Percentiles rank a stretch among this genome's conserved stretches.
Evolutionary conservation across 1,284 basidiomycete genomes (phyloP).

Genomic region (Puccinia hordei): DNA sequence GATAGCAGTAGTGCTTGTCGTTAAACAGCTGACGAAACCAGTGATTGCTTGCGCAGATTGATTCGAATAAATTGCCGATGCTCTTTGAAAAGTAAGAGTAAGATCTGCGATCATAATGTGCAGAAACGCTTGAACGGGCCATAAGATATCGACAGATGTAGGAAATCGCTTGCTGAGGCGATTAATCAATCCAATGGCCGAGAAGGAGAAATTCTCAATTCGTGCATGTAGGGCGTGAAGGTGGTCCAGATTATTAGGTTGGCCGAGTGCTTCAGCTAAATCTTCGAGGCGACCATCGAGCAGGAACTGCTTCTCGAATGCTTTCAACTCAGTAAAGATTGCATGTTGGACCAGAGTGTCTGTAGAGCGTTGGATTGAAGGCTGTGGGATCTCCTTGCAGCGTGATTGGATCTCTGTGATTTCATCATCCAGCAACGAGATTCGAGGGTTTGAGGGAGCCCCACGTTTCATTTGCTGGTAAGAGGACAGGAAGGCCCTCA

Average conservation of each 20-base stretch:
- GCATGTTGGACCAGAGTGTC: conserved; percentile 23
- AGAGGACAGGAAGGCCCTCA: conserved; percentile 14
- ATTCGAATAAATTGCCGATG: background rate
- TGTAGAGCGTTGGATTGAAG: conserved; percentile 32
- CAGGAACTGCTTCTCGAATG: conserved; percentile 40
- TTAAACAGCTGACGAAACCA: conserved; percentile 12
- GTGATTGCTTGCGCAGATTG: background rate
- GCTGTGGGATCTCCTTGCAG: conserved; percentile 35
- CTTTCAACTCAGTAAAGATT: conserved; percentile 45
- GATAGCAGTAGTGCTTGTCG: conserved; percentile 12
- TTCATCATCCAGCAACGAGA: conserved; percentile 19
- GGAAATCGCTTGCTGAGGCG: conserved; percentile 43
- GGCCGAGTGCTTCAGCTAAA: background rate
- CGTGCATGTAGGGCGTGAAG: conserved; percentile 28
- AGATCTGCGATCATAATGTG: conserved; percentile 34
- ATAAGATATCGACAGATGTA: conserved; percentile 38
- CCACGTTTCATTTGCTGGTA: background rate
- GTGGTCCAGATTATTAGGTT: background rate
- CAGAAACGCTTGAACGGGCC: conserved; percentile 37
- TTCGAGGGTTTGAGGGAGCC: conserved; percentile 22
- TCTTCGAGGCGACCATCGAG: conserved; percentile 31
- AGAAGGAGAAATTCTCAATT: conserved; percentile 40
- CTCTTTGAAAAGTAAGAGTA: conserved; percentile 23
- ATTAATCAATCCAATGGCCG: conserved; percentile 36
- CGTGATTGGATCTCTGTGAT: background rate